Evolutionary conservation across 108 stramenopile genomes (phyloP).

Genomic region (Schizochytrium sp.): DNA sequence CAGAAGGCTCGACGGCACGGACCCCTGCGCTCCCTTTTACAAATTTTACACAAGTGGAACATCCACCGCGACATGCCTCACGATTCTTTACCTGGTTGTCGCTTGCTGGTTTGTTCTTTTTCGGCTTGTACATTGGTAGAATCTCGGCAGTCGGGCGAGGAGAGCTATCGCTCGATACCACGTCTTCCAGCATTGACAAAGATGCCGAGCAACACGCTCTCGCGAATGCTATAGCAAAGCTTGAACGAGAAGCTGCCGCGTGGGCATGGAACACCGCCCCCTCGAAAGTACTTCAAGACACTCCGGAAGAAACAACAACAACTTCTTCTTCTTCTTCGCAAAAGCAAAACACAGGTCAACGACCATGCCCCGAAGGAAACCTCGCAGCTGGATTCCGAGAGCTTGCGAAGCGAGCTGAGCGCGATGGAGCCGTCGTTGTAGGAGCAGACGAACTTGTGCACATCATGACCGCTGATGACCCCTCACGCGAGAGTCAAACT

Average conservation of each 20-base stretch:
- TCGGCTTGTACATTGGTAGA: neutral
- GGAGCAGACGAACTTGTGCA: neutral
- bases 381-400: neutral
- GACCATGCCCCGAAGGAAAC: too few species aligned
- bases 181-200: too few species aligned
- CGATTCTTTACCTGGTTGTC: neutral
- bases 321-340: too few species aligned
- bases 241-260: too few species aligned
- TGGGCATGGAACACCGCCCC: too few species aligned
- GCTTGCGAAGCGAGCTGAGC: neutral
- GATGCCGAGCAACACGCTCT: too few species aligned
- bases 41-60: too few species aligned
- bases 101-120: neutral
- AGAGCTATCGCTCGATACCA: too few species aligned
- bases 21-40: neutral
- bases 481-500: too few species aligned
- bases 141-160: neutral
- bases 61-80: too few species aligned
- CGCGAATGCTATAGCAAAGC: too few species aligned
- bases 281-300: neutral
- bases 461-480: neutral
- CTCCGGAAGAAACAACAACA: neutral
- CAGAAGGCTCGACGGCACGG: neutral
- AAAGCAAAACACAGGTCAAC: too few species aligned
- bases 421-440: neutral